Base-by-base conservation (phyloP, 306 rosid genomes). In the Cicer cuneatum region DNA sequence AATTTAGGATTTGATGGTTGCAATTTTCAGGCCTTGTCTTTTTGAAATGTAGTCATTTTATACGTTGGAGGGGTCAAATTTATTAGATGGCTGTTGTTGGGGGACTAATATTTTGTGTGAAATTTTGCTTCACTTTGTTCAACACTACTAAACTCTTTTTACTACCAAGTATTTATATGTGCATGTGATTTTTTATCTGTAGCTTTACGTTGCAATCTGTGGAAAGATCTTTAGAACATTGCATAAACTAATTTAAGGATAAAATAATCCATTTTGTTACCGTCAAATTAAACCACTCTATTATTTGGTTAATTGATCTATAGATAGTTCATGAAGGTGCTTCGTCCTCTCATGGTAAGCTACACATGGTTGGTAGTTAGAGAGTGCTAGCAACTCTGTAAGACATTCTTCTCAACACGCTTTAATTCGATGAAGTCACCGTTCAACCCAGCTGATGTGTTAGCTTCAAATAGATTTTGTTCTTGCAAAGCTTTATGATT, bases 1-100 rank as follows among this genome's bases (percentile, higher is more conserved):
- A 52, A 67, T 66, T 57, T 73, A 70, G 76, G 69, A 35, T 46
- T 75, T 72, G 77, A 16, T 41, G 37, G 49, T 72, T 67, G 77
- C n/a, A 67, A 37, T 68, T 72, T 61, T 73, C 11, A 9, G 74
- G 79, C 12, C 10, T 64, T 29, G 46, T 72, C 46, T 61, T 51
- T 83, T 60, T 51, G 75, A 15, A n/a, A 1, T 39, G 38, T 70
- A 41, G 37, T 39, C n/a, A 64, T 38, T 79, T 71, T 54, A 33
- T 74, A 73, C 0, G 29, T 58, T 78, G 67, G 62, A 64, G 61
- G 53, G 79, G 43, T 33, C 81, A 54, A 69, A 46, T 68, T 49
- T 68, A 15, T 73, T 45, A 58, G 66, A 53, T 64, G 56, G 63
- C 33, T 40, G 66, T 47, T 46, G 82, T 47, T 68, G 72, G 66